Evolutionary conservation across 805 yeast genomes (phyloP), one percentile per base, ranked within the genome.

Genomic region (Pichia cephalocereana): DNA sequence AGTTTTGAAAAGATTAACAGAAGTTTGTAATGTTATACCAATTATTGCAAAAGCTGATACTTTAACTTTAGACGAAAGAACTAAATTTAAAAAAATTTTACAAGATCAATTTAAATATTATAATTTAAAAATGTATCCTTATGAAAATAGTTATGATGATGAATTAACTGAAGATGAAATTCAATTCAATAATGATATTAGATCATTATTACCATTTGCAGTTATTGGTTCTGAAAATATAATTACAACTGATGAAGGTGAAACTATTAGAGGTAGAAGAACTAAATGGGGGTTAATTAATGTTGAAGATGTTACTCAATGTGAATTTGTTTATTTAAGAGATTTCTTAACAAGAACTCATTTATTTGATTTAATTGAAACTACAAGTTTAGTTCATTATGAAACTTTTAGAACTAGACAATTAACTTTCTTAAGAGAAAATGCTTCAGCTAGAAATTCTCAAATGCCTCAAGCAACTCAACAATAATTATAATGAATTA

Each of bases 271-370:
- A 59, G 96, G 96, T 45, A 82, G 98, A 70, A 82, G 86, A 70
- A 89, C 95, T 48, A 82, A 83, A 63, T 91, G 96, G 96, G 97
- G 97, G 26, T 76, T 84, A 17, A 84, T 91, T 61, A 86, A 89
- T 66, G 87, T 93, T 52, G 97, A 90, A 70, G 96, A 93, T 69
- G 89, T 87, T 46, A 79, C 83, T 47, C 98, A 93, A 69, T 89
- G 96, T 69, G 99, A 93, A 70, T 93, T 93, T 73, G 87, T 88
- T 38, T 89, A 87, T 59, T 79, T 93, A 63, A 80, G 97, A 70
- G 96, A 88, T 66, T 93, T 93, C 67, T 77, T 93, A 61, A 88
- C 96, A 42, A 82, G 96, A 71, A 88, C 98, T 9, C 97, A 93
- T 66, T 74, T 93, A 61, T 97, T 89, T 67, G 98, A 91, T 65